Evolutionary conservation across 306 rosid species (phyloP).

Genomic region (Castanea mollissima): DNA sequence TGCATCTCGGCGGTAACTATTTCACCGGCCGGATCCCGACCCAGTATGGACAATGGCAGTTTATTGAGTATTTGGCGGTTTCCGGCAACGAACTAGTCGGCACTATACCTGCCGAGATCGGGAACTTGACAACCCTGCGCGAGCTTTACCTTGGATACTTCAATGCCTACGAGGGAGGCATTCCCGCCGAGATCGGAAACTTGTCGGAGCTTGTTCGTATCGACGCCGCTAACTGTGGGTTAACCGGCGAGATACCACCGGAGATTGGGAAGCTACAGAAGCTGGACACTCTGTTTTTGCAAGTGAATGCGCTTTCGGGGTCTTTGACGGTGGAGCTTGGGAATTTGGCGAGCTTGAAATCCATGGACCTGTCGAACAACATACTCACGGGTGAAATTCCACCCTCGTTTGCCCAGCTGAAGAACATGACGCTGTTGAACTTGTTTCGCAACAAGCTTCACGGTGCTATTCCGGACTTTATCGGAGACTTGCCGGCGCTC

Average conservation of each 20-base stretch:
- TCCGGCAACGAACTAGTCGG: conserved; percentile 86
- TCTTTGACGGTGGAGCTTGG: conserved; percentile 74
- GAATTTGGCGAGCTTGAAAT: conserved; percentile 58
- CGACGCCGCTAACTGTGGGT: conserved; percentile 80
- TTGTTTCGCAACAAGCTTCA: conserved; percentile 84
- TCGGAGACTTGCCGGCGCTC: conserved; percentile 66
- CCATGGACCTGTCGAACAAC: conserved; percentile 93
- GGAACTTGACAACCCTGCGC: conserved; percentile 58
- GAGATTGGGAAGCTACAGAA: conserved; percentile 71
- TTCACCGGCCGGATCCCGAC: conserved; percentile 76
- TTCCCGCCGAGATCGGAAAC: conserved; percentile 82
- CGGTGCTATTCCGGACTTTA: conserved; percentile 86
- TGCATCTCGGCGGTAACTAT: conserved; percentile 87
- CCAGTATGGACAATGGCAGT: conserved; percentile 59
- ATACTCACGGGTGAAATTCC: conserved; percentile 78
- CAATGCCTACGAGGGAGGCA: conserved; percentile 61
- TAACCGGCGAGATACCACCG: conserved; percentile 76
- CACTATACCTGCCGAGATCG: conserved; percentile 70
- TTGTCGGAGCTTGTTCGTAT: conserved; percentile 63
- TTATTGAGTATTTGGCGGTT: conserved; percentile 68
- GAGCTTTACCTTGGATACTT: conserved; percentile 85
- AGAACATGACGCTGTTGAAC: conserved; percentile 73
- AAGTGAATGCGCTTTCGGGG: conserved; percentile 81
- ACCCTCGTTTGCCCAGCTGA: conserved; percentile 47
- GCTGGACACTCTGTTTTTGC: conserved; percentile 85